These are phyloP conservation scores for Auxenochlorella protothecoides DNA, from an alignment of 139 green algal genomes.

Conservation along the genomic window DNA sequence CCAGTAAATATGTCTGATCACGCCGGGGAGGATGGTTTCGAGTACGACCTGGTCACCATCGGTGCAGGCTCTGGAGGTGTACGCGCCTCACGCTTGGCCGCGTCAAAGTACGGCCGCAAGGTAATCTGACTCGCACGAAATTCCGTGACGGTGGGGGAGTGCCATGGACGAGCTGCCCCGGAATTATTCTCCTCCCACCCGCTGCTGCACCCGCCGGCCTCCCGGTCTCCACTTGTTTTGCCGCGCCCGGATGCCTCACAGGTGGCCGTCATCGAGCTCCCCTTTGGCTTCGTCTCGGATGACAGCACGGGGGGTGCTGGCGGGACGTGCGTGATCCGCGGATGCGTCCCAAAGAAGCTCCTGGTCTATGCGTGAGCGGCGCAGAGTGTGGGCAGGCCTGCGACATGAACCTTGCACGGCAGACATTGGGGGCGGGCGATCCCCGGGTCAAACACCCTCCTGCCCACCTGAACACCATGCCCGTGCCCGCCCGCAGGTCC, in stretches of 20 bases:
- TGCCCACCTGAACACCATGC: too few species aligned
- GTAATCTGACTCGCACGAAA: slow-evolving; percentile 4
- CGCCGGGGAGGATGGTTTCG: slow-evolving; percentile 1
- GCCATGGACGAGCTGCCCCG: background rate
- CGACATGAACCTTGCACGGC: too few species aligned
- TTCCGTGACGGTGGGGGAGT: background rate
- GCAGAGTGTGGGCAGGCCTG: too few species aligned
- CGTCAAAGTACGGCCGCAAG: slow-evolving; percentile 43
- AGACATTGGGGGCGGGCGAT: too few species aligned
- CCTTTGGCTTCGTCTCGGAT: slow-evolving; percentile 71
- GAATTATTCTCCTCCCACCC: too few species aligned
- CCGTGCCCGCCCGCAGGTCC: slow-evolving; percentile 22
- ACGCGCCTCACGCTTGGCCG: slow-evolving; percentile 57
- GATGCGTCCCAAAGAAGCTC: slow-evolving; percentile 99
- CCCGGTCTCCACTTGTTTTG: background rate
- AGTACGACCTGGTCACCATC: slow-evolving; percentile 87
- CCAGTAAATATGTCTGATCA: background rate
- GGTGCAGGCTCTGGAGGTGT: slow-evolving; percentile 82
- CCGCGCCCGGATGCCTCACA: slow-evolving; percentile 30
- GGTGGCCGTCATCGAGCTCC: slow-evolving; percentile 86
- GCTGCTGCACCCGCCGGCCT: background rate
- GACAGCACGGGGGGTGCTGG: slow-evolving; percentile 77
- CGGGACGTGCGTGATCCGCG: slow-evolving; percentile 93
- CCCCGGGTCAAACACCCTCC: too few species aligned
- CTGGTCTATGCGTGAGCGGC: slow-evolving; percentile 76